Conservation (phyloP, 805 yeast species). For the Zygoascus tannicola region DNA sequence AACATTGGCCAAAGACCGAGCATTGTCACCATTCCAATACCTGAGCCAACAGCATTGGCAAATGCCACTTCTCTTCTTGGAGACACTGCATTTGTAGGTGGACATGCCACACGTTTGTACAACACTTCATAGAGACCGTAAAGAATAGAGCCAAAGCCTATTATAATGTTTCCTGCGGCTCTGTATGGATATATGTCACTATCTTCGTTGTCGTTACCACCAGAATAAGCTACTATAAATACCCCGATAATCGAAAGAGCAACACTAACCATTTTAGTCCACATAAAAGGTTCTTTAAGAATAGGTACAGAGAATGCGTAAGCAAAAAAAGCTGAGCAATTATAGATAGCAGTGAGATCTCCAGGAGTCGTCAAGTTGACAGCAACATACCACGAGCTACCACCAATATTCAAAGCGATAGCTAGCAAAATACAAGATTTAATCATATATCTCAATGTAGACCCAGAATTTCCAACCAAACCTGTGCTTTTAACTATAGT, state of each 20-base stretch:
- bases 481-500: constrained; percentile 14
- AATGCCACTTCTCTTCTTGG: constrained; percentile 69
- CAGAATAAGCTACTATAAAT: constrained; percentile 62
- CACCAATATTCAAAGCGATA: constrained; percentile 60
- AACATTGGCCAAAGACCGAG: constrained; percentile 41
- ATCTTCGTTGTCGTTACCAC: constrained; percentile 11
- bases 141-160: constrained; percentile 62
- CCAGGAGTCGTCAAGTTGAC: constrained; percentile 73
- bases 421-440: constrained; percentile 39
- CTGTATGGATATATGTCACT: constrained; percentile 43
- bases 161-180: constrained; percentile 59
- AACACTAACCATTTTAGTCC: constrained; percentile 59
- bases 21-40: constrained; percentile 53
- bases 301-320: constrained; percentile 74
- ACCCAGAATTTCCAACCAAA: constrained; percentile 7
- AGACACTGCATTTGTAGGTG: constrained; percentile 50
- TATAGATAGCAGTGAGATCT: constrained; percentile 84
- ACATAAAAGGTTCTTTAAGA: constrained; percentile 53
- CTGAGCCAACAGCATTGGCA: constrained; percentile 65
- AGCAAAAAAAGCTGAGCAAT: constrained; percentile 84
- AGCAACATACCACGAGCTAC: constrained; percentile 78
- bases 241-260: constrained; percentile 67
- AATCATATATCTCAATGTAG: constrained; percentile 39
- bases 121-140: constrained; percentile 80
- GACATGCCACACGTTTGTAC: constrained; percentile 67